Evolutionary conservation across 495 filamentous ascomycete genomes (phyloP).

Genomic region (Aspergillus baeticus): DNA sequence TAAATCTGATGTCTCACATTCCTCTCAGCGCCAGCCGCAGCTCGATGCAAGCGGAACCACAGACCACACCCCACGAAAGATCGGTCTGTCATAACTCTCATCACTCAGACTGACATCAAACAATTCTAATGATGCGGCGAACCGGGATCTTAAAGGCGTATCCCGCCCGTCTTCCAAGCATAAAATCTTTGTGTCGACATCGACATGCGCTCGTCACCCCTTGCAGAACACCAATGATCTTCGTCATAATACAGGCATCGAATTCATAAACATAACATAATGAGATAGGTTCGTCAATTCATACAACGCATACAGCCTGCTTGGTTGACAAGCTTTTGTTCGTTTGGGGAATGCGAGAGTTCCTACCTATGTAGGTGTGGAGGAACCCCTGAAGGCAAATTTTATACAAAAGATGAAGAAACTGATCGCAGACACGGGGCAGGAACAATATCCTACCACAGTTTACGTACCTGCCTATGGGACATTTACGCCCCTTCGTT

Average conservation of each 20-base stretch:
- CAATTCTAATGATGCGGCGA: neutral
- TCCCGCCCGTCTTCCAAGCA: too few species aligned
- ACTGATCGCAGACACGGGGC: neutral
- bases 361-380: neutral
- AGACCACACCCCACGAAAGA: neutral
- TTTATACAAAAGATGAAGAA: neutral
- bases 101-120: neutral
- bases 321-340: neutral
- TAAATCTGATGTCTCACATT: neutral
- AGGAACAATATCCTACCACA: neutral
- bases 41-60: neutral
- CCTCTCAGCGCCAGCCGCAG: neutral
- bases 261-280: neutral
- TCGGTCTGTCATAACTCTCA: neutral
- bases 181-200: too few species aligned
- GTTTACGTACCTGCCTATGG: constrained; percentile 4
- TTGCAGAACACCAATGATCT: neutral
- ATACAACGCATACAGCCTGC: neutral
- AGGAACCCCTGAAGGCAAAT: neutral
- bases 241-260: constrained; percentile 3
- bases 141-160: too few species aligned
- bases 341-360: neutral
- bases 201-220: too few species aligned
- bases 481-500: constrained; percentile 37
- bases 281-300: neutral